Base-by-base conservation (phyloP, 176 grass and related monocot genomes). In the Pontederia crassipes region DNA sequence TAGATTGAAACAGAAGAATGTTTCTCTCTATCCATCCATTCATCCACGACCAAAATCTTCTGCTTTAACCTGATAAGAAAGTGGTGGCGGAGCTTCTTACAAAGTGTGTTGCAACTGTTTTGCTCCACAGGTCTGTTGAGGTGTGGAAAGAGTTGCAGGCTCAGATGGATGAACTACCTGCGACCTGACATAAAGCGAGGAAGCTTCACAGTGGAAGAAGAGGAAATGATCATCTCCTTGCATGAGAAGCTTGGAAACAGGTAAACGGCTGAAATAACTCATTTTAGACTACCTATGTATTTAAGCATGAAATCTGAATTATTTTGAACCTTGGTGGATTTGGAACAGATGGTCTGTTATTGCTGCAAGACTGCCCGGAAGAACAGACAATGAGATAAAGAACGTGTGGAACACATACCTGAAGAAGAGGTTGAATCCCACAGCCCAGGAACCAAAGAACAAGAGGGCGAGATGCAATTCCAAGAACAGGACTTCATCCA, bases 321-420 rank as follows among this genome's bases (percentile, higher is more conserved):
- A 4, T 14, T 14, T 10, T 52, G 12, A 10, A 12, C 14, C 0
- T 52, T 52, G 9, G 12, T 14, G 49, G 3, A 16, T 53, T 53
- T n/a, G 1, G 5, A 8, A 53, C 51, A 53, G 51, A 53, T 53
- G 51, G 51, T 53, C 51, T 53, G 51, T n/a, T 12, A 53, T 53
- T n/a, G 51, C 51, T 8, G 51, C 51, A 12, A 53, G 11, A 6
- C n/a, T 53, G 51, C 51, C 51, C 5, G 51, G 51, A 7, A 12
- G 51, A 53, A 53, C 51, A n/a, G 51, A 53, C 51, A 53, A 53
- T n/a, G 51, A 53, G 51, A 53, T 53, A 12, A 53, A 53, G 51
- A 53, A 53, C 11, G 14, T 53, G 51, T 53, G 51, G 51, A 9
- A 53, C 51, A 53, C 51, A 9, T 2, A 53, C 51, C 8, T 53